Percentiles rank a stretch among this genome's conserved stretches.
Evolutionary conservation across 441 rosid species (phyloP).

Genomic region (Flueggea neowawraea): DNA sequence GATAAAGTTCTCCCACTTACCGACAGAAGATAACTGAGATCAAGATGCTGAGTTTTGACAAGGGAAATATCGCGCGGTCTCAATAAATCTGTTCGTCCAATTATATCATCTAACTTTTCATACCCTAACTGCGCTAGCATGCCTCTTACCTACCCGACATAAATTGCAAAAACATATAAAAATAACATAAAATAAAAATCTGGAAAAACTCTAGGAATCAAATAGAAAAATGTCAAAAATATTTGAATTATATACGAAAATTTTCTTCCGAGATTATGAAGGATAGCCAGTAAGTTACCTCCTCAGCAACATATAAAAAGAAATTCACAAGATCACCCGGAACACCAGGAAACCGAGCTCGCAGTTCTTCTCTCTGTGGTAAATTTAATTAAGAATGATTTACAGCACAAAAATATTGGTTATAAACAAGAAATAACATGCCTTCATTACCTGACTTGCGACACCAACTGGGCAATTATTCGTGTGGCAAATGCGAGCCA

Average conservation of each 20-base stretch:
- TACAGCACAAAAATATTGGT: too few relatives aligned
- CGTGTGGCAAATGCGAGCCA: constrained; percentile 99
- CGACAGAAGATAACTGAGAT: constrained; percentile 71
- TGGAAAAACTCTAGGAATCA: background rate
- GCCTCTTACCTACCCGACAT: constrained; percentile 74
- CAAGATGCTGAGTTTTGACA: constrained; percentile 97
- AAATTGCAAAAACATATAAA: constrained; percentile 8
- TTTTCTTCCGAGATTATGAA: constrained; percentile 1
- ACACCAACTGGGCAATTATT: constrained; percentile 99
- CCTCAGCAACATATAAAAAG: constrained; percentile 98
- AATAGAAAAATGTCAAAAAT: constrained; percentile 8
- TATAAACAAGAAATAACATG: constrained; percentile 7
- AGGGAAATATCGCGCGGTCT: constrained; percentile 86
- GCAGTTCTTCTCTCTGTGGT: constrained; percentile 86
- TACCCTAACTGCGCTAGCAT: constrained; percentile 91
- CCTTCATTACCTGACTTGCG: constrained; percentile 82
- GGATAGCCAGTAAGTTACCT: constrained; percentile 46
- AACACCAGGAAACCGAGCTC: constrained; percentile 99
- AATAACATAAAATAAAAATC: background rate
- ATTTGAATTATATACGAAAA: background rate
- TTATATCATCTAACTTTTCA: constrained; percentile 83
- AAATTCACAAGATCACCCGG: constrained; percentile 99
- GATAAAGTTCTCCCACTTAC: constrained; percentile 41
- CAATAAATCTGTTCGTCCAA: constrained; percentile 80
- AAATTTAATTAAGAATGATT: constrained; percentile 6